Conservation (phyloP, 768 basidiomycete species). For the Auriscalpium orientale region DNA sequence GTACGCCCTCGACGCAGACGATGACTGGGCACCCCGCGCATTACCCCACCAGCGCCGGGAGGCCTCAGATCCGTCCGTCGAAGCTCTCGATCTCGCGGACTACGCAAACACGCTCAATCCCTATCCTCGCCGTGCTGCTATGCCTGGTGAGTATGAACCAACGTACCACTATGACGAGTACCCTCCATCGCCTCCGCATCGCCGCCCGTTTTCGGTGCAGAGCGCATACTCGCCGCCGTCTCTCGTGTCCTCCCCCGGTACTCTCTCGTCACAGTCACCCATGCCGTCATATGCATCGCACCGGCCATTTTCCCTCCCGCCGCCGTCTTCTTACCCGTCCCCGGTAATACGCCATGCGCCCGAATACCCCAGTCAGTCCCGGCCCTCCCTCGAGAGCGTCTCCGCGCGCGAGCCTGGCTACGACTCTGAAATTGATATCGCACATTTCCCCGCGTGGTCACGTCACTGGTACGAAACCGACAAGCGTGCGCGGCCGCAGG, state of each 20-base stretch:
- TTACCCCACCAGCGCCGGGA: constrained; percentile 26
- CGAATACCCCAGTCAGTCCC: not conserved
- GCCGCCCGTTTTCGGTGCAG: constrained; percentile 22
- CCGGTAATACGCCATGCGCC: constrained; percentile 18
- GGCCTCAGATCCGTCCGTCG: constrained; percentile 56
- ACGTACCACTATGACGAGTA: constrained; percentile 24
- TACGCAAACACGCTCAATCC: constrained; percentile 37
- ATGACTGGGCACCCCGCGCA: constrained; percentile 15
- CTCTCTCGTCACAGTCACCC: constrained; percentile 26
- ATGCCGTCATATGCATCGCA: constrained; percentile 19
- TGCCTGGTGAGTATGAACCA: constrained; percentile 7
- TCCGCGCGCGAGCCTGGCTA: constrained; percentile 12
- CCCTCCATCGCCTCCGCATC: constrained; percentile 23
- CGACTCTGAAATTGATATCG: constrained; percentile 47
- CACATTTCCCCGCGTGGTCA: constrained; percentile 59
- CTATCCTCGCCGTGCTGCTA: not conserved
- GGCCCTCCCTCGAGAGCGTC: constrained; percentile 1
- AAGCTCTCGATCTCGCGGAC: constrained; percentile 68
- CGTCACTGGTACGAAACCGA: constrained; percentile 48
- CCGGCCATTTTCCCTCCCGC: constrained; percentile 44
- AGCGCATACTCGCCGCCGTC: constrained; percentile 23
- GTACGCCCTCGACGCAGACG: constrained; percentile 12
- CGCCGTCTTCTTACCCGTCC: constrained; percentile 17
- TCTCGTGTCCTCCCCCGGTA: constrained; percentile 5
- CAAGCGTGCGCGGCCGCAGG: constrained; percentile 3